Evolutionary conservation across 2,329 filamentous ascomycete species (phyloP), one percentile per base, ranked within the genome.

Genomic region (Fusarium continuum): DNA sequence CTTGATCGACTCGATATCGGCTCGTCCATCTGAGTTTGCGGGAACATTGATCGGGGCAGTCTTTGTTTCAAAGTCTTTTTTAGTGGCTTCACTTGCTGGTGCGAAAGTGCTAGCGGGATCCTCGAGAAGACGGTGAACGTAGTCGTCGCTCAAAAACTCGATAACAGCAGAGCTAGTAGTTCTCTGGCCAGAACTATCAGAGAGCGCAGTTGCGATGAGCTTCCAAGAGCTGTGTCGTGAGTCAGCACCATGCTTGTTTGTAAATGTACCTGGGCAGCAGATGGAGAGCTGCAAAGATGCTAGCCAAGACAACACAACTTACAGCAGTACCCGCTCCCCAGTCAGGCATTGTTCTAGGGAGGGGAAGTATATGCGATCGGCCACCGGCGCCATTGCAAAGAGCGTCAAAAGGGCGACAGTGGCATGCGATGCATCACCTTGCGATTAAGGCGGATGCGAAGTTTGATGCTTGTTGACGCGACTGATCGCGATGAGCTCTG

Each of bases 31-130:
- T 11, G 85, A 80, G 6, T 85, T 85, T 16, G 90, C 87, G 2
- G 91, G 87, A 43, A 93, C 86, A 74, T 96, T 90, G 60, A 97
- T 96, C 6, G 93, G 91, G 19, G 93, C 91, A 1, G 91, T 96
- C 76, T 89, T 93, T 17, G 91, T 91, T 59, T 96, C 91, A 72
- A 96, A 96, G 16, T 85, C 84, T 65, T 85, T 82, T 75, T 88
- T 91, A 25, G 90, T 85, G 69, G 86, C 82, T 46, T 86, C 74
- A 64, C 84, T 88, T 81, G 63, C 82, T 70, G 84, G 76, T 55
- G 85, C 79, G 75, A 94, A 96, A 35, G 89, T 87, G 62, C 83
- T 83, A 71, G 88, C 83, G 22, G 91, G 90, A 51, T 85, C 83
- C 66, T 85, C 87, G 55, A 97, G 83, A 55, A 93, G 81, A 50